Conservation (phyloP, 148 eudicot genomes). For the Camellia japonica region DNA sequence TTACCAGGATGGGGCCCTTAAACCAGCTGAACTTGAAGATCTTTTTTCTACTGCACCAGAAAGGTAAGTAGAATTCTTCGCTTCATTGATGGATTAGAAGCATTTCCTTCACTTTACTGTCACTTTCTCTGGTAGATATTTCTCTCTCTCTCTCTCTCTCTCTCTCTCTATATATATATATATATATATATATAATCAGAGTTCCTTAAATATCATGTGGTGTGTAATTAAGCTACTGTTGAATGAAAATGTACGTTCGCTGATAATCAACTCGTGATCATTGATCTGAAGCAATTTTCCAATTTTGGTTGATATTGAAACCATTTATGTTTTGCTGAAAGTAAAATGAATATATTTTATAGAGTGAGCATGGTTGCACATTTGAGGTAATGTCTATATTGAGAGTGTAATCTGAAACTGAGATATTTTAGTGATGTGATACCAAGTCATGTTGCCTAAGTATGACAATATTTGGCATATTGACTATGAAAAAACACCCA, state of each 20-base stretch:
- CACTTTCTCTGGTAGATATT: background rate
- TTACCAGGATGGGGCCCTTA: slow-evolving; percentile 70
- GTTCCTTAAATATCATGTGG: background rate
- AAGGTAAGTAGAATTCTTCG: slow-evolving; percentile 39
- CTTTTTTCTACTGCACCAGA: slow-evolving; percentile 96
- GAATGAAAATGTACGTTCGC: background rate
- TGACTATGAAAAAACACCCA: background rate
- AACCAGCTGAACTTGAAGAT: slow-evolving; percentile 67
- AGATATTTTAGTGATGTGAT: background rate
- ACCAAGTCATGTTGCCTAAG: background rate
- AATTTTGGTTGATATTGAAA: background rate
- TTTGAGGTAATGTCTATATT: background rate
- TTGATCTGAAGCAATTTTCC: background rate
- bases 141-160: background rate
- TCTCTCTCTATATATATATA: too few species aligned
- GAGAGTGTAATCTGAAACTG: background rate
- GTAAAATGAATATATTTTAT: background rate
- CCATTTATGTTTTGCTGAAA: too few species aligned
- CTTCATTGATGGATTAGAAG: slow-evolving; percentile 4
- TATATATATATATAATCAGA: background rate
- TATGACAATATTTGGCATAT: background rate
- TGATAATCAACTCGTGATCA: background rate
- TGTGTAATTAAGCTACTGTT: background rate
- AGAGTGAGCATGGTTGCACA: background rate
- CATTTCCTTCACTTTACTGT: background rate